Base-by-base conservation (phyloP, 2,329 filamentous ascomycete genomes). In the Periconia macrospinosa region DNA sequence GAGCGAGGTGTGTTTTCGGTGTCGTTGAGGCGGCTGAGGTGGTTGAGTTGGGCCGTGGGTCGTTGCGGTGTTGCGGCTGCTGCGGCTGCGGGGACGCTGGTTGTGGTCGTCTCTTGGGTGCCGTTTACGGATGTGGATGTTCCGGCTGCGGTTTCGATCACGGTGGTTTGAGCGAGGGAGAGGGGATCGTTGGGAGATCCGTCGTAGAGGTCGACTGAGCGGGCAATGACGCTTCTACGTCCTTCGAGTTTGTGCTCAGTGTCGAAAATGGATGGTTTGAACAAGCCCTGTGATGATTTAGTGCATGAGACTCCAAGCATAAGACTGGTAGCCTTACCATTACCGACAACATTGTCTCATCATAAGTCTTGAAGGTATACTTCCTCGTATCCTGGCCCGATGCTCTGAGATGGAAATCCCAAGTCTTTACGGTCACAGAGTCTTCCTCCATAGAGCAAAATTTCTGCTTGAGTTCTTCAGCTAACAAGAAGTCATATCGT, bases 281-380 rank as follows among this genome's bases (percentile, higher is more conserved):
- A 97, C 66, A 92, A 90, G n/a, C 92, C 92, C 78, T 81, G 23
- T 17, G 6, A 19, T 11, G 17, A 11, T 20, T 67, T 49, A 68
- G 61, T 45, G 19, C 19, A 14, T 1, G 7, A 1, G 13, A 11
- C 40, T 30, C 9, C 14, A 9, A 8, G 43, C 13, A 30, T 17
- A 3, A 41, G 1, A 15, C n/a, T 9, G 30, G 43, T 17, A 43
- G 1, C 60, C 76, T 66, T 67, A 80, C 78, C 88, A 96, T 91
- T 1, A 92, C 89, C 0, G 94, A 89, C n/a, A 99, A 81, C 63
- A 96, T 90, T 19, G 95, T 89, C 73, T 97, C 94, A 63, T 99
- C 94, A 68, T 97, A 99, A 1, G 90, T 92, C 79, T 97, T 97
- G 81, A 97, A 97, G 41, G 87, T 85, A 75, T 96, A 97, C 75